Percentiles rank a stretch among this genome's conserved stretches.
These are phyloP conservation scores for Basipetospora chlamydospora DNA, from an alignment of 2,329 filamentous ascomycete genomes.

Conservation along the genomic window DNA sequence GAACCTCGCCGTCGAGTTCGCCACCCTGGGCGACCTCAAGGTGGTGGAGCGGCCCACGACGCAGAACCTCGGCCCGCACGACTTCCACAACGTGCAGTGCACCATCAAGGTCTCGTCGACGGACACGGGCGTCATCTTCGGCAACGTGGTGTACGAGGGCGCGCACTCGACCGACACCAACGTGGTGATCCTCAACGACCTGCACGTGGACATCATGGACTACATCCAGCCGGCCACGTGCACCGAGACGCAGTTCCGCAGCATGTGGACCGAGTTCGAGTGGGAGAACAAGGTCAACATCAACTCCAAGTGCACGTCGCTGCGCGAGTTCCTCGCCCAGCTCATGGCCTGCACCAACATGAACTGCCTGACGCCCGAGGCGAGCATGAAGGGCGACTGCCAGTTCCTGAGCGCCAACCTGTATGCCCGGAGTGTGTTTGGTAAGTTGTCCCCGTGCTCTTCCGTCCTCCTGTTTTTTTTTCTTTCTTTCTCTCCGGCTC, in stretches of 20 bases:
- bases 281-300: slow-evolving; percentile 99
- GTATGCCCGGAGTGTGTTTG: slow-evolving; percentile 93
- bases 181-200: slow-evolving; percentile 93
- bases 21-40: slow-evolving; percentile 94
- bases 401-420: slow-evolving; percentile 96
- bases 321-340: slow-evolving; percentile 84
- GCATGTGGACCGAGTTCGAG: slow-evolving; percentile 99
- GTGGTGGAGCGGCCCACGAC: slow-evolving; percentile 94
- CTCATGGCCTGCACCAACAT: slow-evolving; percentile 98
- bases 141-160: slow-evolving; percentile 95
- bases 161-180: slow-evolving; percentile 84
- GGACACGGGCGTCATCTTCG: slow-evolving; percentile 96
- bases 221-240: slow-evolving; percentile 96
- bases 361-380: slow-evolving; percentile 93
- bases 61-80: slow-evolving; percentile 86
- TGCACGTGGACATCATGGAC: slow-evolving; percentile 99
- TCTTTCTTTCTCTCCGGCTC: background rate
- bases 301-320: slow-evolving; percentile 85
- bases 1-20: slow-evolving; percentile 94
- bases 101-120: slow-evolving; percentile 98
- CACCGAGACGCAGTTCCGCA: slow-evolving; percentile 95
- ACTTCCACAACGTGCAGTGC: slow-evolving; percentile 96
- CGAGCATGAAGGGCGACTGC: slow-evolving; percentile 91
- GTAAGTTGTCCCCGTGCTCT: slow-evolving; percentile 48
- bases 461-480: background rate